A percentile compares a stretch with the other conserved stretches of the same genome.
phyloP scores from a whole-genome alignment of 768 basidiomycete species.

The Mrakia gelida region DNA sequence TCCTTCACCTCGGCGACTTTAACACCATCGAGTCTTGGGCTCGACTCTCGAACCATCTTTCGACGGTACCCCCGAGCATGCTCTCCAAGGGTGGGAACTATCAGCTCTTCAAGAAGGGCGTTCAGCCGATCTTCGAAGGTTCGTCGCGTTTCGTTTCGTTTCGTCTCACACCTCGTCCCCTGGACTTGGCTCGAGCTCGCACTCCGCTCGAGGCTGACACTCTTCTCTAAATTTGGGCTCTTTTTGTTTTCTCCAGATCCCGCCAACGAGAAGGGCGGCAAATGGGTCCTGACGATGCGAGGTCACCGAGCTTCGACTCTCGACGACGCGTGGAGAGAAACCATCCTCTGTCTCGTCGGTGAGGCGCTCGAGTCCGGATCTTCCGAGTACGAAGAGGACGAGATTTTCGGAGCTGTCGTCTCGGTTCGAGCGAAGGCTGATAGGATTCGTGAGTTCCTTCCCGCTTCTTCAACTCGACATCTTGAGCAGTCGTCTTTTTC shows the following conservation, averaged over 20 bases:
- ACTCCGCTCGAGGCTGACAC: no score
- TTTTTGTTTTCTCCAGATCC: not conserved
- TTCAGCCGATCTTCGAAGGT: constrained; percentile 31
- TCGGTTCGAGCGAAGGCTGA: constrained; percentile 81
- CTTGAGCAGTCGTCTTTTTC: not conserved
- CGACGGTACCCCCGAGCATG: not conserved
- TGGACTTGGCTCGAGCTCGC: no score
- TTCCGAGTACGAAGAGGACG: not conserved
- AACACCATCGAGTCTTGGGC: constrained; percentile 11
- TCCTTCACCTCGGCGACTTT: constrained; percentile 8
- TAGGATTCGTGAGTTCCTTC: constrained; percentile 55
- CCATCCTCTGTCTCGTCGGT: constrained; percentile 86
- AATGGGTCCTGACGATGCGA: constrained; percentile 93
- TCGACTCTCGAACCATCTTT: constrained; percentile 7
- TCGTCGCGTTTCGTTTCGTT: not conserved
- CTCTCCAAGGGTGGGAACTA: constrained; percentile 55
- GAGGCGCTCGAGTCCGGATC: constrained; percentile 57
- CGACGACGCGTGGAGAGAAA: constrained; percentile 84
- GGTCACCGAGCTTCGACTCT: constrained; percentile 64
- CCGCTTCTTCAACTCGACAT: not conserved
- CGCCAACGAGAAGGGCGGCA: constrained; percentile 57
- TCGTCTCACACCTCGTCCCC: no score
- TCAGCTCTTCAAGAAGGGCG: constrained; percentile 74
- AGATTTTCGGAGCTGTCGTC: constrained; percentile 58
- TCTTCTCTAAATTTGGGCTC: no score